phyloP scores from a whole-genome alignment of 495 filamentous ascomycete species.

The Penicillium diatomitis region DNA sequence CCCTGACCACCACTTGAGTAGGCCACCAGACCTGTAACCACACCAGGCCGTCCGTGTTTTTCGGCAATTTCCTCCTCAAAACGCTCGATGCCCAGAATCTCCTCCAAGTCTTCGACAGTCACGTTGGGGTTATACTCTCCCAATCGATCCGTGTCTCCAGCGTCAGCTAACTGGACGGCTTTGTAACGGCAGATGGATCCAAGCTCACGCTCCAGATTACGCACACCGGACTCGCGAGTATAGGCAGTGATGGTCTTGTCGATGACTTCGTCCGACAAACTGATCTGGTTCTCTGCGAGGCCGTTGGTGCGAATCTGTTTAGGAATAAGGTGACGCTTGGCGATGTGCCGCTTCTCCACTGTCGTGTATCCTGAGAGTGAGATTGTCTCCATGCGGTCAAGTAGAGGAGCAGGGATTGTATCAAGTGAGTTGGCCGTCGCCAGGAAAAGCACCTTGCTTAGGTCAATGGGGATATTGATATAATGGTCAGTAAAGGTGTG shows the following conservation, averaged over 20 bases:
- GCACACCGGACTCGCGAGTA: conserved; percentile 95
- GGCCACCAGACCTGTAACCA: conserved; percentile 96
- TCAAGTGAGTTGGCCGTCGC: conserved; percentile 96
- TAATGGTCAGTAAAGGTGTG: conserved; percentile 93
- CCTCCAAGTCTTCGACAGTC: conserved; percentile 69
- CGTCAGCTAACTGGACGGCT: conserved; percentile 88
- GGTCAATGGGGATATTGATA: conserved; percentile 88
- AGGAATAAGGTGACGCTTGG: conserved; percentile 82
- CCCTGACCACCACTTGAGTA: conserved; percentile 89
- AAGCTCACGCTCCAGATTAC: conserved; percentile 91
- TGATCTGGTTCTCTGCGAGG: conserved; percentile 61
- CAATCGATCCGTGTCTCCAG: conserved; percentile 63
- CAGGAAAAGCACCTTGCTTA: conserved; percentile 96
- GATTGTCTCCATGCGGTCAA: conserved; percentile 96
- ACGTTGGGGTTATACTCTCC: conserved; percentile 68
- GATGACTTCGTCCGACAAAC: conserved; percentile 71
- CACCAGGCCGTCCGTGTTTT: conserved; percentile 75
- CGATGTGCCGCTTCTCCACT: conserved; percentile 96
- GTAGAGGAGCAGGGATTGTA: conserved; percentile 87
- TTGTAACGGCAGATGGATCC: conserved; percentile 91
- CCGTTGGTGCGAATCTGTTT: conserved; percentile 85
- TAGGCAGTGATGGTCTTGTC: conserved; percentile 93
- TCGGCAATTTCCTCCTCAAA: conserved; percentile 96
- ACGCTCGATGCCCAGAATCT: conserved; percentile 85
- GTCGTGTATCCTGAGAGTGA: conserved; percentile 91